Evolutionary conservation across 2,329 filamentous ascomycete genomes (phyloP), one percentile per base, ranked within the genome.

Genomic region (Sporothrix mexicana): DNA sequence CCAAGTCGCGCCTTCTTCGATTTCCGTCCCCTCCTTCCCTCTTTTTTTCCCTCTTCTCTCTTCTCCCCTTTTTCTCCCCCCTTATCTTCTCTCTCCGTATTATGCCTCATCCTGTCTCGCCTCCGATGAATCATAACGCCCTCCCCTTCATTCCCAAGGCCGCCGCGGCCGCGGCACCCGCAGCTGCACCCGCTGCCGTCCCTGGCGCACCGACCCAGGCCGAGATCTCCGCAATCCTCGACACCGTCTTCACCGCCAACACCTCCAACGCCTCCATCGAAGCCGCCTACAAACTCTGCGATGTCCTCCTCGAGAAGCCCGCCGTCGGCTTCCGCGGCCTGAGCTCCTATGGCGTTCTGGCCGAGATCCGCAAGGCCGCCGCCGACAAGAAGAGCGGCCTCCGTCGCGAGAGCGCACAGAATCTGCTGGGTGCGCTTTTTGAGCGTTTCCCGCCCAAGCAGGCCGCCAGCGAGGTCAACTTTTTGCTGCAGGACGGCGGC

Each of bases 351-450:
- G 86, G 86, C 76, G 80, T 90, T 76, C 78, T 89, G 41, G 80
- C 84, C 77, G 86, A 88, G 80, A 76, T 89, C 75, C 88, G 86
- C 80, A 89, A 97, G 86, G 93, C 93, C 51, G 94, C 95, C 3
- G 84, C 87, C 77, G 94, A 98, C 84, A 99, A 98, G 90, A 99
- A 99, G 87, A 95, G 91, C 82, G 92, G 92, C 17, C 87, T 92
- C 53, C 90, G 89, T 77, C 89, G 95, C 78, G 96, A 99, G 84
- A 94, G 94, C 79, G 92, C 95, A 76, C 97, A 98, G 90, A 97
- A 98, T 81, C 91, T 97, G 57, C 88, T 98, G 30, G 96, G 97
- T 73, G 95, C 97, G 71, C 86, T 99, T 64, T 95, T 98, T 78
- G 96, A 99, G 85, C 91, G 92, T 55, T 92, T 98, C 79, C 93